Percentiles rank a stretch among this genome's conserved stretches.
Conservation (phyloP, 441 rosid genomes). For the Caryocar brasiliense region DNA sequence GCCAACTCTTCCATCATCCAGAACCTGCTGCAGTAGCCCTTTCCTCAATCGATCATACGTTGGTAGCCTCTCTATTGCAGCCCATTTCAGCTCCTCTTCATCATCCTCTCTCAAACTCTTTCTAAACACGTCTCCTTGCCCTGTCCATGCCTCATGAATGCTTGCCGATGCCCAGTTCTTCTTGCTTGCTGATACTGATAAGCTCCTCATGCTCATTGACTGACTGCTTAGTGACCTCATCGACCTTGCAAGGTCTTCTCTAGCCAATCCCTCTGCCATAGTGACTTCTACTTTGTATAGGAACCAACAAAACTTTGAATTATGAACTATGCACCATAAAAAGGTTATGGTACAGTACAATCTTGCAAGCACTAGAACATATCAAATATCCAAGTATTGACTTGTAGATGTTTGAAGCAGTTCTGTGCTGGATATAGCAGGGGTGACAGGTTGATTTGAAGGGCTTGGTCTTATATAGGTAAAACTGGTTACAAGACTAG, state of each 20-base stretch:
- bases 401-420: no score
- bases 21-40: conserved; percentile 31
- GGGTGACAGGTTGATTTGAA: background rate
- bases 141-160: conserved; percentile 33
- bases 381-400: background rate
- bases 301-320: no score
- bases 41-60: conserved; percentile 42
- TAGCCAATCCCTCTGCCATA: conserved; percentile 17
- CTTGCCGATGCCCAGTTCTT: conserved; percentile 37
- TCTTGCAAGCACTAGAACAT: background rate
- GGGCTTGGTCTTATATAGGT: conserved; percentile 10
- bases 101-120: conserved; percentile 43
- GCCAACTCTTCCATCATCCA: conserved; percentile 30
- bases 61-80: conserved; percentile 56
- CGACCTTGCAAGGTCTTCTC: conserved; percentile 30
- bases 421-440: no score
- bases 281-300: background rate
- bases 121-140: conserved; percentile 29
- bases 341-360: no score
- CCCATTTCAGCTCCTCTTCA: conserved; percentile 60
- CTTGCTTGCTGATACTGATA: conserved; percentile 24
- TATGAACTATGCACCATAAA: no score
- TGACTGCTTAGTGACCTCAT: conserved; percentile 25
- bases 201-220: conserved; percentile 28
- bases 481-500: conserved; percentile 1